These are phyloP conservation scores for Wickerhamiella sergipiensis DNA, from an alignment of 805 yeast species.

Conservation along the genomic window DNA sequence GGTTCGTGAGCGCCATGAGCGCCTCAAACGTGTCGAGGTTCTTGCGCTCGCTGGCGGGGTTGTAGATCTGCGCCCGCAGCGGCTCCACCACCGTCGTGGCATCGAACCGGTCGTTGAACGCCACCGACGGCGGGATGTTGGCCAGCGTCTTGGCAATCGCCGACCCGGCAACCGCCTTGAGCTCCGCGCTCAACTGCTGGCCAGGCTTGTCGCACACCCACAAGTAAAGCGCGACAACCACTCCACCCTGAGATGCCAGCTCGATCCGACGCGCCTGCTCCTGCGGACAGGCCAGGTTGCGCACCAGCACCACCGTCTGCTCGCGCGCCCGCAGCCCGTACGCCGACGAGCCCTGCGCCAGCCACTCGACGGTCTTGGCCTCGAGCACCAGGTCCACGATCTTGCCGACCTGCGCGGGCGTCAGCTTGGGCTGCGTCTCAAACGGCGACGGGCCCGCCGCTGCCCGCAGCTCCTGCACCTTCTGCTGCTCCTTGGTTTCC, in stretches of 20 bases:
- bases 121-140: conserved; percentile 23
- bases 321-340: conserved; percentile 16
- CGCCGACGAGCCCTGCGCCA: conserved; percentile 14
- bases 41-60: conserved; percentile 14
- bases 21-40: conserved; percentile 36
- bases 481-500: conserved; percentile 21
- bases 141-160: conserved; percentile 26
- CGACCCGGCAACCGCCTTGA: conserved; percentile 16
- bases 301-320: conserved; percentile 19
- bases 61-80: conserved; percentile 19
- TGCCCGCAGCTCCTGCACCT: conserved; percentile 16
- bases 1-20: conserved; percentile 53
- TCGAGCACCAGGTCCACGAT: conserved; percentile 19
- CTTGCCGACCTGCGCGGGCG: conserved; percentile 12
- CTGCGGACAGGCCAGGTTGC: conserved; percentile 21
- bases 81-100: conserved; percentile 23
- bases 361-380: conserved; percentile 16
- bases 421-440: conserved; percentile 8
- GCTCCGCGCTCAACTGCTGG: conserved; percentile 10
- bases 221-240: conserved; percentile 21
- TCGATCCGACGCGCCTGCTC: conserved; percentile 16
- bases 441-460: conserved; percentile 20
- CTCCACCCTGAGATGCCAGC: conserved; percentile 26
- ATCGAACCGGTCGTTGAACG: conserved; percentile 23
- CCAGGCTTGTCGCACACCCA: conserved; percentile 13